A percentile compares a stretch with the other conserved stretches of the same genome.
phyloP scores from a whole-genome alignment of 805 yeast genomes.

The Teunomyces stri region DNA sequence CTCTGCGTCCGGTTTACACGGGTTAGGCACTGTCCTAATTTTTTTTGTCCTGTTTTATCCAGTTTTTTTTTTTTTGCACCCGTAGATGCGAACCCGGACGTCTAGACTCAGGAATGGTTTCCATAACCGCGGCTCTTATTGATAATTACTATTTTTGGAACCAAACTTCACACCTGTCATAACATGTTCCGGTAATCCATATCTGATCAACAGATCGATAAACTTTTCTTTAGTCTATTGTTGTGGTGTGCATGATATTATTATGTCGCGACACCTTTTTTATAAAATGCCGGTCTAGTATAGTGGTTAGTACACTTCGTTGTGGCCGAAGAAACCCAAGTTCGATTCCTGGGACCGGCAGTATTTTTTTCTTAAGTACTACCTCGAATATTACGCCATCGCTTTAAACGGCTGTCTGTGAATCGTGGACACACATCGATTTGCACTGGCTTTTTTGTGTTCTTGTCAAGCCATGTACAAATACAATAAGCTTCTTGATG shows the following conservation, averaged over 20 bases:
- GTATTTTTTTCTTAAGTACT: constrained; percentile 17
- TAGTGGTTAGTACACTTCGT: constrained; percentile 73
- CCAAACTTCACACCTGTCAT: neutral
- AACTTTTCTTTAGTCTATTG: too few relatives aligned
- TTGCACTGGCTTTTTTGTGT: neutral
- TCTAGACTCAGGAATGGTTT: neutral
- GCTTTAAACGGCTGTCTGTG: neutral
- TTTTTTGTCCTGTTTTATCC: neutral
- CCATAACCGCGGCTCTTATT: neutral
- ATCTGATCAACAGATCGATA: too few relatives aligned
- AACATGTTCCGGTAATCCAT: neutral
- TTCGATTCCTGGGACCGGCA: constrained; percentile 75
- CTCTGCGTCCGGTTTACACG: neutral
- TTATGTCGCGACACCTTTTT: neutral
- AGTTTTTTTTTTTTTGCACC: neutral
- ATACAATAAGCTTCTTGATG: constrained; percentile 17
- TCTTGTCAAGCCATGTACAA: constrained; percentile 14
- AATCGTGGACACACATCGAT: neutral
- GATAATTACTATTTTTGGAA: neutral
- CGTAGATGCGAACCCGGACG: neutral
- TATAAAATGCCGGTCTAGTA: constrained; percentile 41
- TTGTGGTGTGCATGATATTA: too few relatives aligned
- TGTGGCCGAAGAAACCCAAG: constrained; percentile 75
- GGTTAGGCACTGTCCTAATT: neutral
- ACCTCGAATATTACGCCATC: neutral